Evolutionary conservation across 1,284 basidiomycete genomes (phyloP).

Genomic region (Chiua sp.): DNA sequence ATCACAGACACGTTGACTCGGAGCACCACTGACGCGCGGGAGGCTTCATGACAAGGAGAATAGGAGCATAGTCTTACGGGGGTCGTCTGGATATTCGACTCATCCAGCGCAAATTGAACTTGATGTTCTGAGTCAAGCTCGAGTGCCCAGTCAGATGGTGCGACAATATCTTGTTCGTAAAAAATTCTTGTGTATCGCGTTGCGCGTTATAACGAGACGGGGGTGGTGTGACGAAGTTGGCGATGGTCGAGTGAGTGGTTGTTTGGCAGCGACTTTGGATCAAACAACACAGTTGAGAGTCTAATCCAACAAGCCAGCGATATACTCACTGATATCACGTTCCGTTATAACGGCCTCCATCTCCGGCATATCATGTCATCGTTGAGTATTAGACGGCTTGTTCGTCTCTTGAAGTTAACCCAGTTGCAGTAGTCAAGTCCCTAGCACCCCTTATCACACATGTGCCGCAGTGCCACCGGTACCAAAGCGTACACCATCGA

Average conservation of each 20-base stretch:
- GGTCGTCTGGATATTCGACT: too few species aligned
- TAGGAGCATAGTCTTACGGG: too few species aligned
- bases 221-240: too few species aligned
- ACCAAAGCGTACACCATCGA: slow-evolving; percentile 39
- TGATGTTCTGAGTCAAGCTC: too few species aligned
- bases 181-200: too few species aligned
- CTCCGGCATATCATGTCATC: slow-evolving; percentile 25
- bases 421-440: slow-evolving; percentile 26
- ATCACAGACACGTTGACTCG: too few species aligned
- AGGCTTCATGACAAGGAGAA: too few species aligned
- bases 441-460: slow-evolving; percentile 31
- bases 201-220: too few species aligned
- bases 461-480: slow-evolving; percentile 25
- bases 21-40: too few species aligned
- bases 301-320: background rate
- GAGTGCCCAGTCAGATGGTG: too few species aligned
- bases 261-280: slow-evolving; percentile 34
- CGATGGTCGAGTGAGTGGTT: slow-evolving; percentile 18
- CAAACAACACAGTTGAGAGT: slow-evolving; percentile 29
- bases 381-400: slow-evolving; percentile 32
- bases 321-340: slow-evolving; percentile 1
- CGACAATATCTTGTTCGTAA: too few species aligned
- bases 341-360: background rate
- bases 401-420: slow-evolving; percentile 24
- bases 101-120: too few species aligned